Base-by-base conservation (phyloP, 2,329 filamentous ascomycete species). In the Diaporthe vaccinii region DNA sequence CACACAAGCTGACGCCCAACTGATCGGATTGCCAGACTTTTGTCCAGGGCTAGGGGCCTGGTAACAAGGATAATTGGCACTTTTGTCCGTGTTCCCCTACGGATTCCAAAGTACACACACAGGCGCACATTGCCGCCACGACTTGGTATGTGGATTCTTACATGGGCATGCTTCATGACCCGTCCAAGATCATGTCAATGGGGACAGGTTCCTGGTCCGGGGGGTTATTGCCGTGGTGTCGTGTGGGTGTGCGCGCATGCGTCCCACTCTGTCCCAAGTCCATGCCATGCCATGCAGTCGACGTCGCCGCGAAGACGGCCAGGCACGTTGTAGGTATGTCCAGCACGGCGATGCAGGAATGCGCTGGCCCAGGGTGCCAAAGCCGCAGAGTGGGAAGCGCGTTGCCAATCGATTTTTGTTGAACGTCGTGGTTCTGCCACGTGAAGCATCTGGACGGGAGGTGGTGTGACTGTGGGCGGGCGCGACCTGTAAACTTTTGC, bases 391-490 rank as follows among this genome's bases (percentile, higher is more conserved):
- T 25, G 46, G 46, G 22, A 12, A 41, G 31, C 31, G 10, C 62
- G 22, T 53, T 25, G 31, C 65, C 46, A 68, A 68, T 41, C 65
- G 22, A 39, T 68, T 28, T 17, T 7, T 12, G 22, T n/a, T 17
- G 10, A 53, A 51, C 31, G 44, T 67, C 22, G 25, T 31, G 12
- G 22, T 25, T 14, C 34, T 55, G 70, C 34, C 70, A 73, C 58
- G 70, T 73, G 70, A 65, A 53, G 70, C 58, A 34, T 28, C 36
- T 31, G n/a, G 57, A 49, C 41, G 10, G 8, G 46, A 61, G 14
- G 68, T 65, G 59, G 68, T 72, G 59, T 53, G 46, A 55, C 58
- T 28, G 17, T 39, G 57, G 53, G 70, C 44, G 57, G 46, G 70
- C 44, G n/a, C 59, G 34, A 51, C 70, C 36, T 46, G 25, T 61